phyloP scores from a whole-genome alignment of 495 filamentous ascomycete genomes.

The Trichocladium uniseriatum region DNA sequence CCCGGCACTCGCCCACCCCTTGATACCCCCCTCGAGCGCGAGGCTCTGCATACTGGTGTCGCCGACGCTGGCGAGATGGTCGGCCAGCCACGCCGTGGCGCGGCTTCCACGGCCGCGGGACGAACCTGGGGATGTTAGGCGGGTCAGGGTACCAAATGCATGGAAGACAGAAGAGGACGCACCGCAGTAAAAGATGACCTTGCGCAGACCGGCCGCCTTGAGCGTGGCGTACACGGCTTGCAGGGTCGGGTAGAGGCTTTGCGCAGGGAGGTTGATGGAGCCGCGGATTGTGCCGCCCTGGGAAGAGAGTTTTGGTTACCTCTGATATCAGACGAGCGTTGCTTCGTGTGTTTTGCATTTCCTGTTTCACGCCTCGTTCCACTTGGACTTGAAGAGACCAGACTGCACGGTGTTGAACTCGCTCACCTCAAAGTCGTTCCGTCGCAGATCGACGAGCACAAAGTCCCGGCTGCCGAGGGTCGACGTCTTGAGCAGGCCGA shows the following conservation, averaged over 20 bases:
- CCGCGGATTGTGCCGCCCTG: slow-evolving; percentile 60
- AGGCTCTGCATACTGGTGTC: slow-evolving; percentile 45
- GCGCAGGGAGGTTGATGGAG: slow-evolving; percentile 64
- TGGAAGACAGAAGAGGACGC: slow-evolving; percentile 7
- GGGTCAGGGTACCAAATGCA: background rate
- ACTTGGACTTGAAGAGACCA: too few relatives aligned
- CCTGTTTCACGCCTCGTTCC: background rate
- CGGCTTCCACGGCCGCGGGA: slow-evolving; percentile 53
- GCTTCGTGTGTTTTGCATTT: too few relatives aligned
- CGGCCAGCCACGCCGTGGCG: slow-evolving; percentile 57
- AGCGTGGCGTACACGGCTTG: slow-evolving; percentile 49
- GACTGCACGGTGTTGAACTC: background rate
- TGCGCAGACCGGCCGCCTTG: slow-evolving; percentile 36
- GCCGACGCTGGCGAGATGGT: slow-evolving; percentile 42
- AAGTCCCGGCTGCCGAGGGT: slow-evolving; percentile 39
- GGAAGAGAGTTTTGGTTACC: background rate
- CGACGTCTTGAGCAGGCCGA: slow-evolving; percentile 14
- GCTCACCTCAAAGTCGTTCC: slow-evolving; percentile 52
- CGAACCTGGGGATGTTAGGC: slow-evolving; percentile 48
- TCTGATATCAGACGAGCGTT: too few relatives aligned
- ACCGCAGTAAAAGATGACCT: slow-evolving; percentile 65
- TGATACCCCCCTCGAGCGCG: slow-evolving; percentile 51
- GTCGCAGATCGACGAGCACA: slow-evolving; percentile 53
- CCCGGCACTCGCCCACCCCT: slow-evolving; percentile 54
- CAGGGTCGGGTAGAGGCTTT: slow-evolving; percentile 51